A percentile compares a stretch with the other conserved stretches of the same genome.
phyloP scores from a whole-genome alignment of 345 rosid species.

The Bretschneidera sinensis region DNA sequence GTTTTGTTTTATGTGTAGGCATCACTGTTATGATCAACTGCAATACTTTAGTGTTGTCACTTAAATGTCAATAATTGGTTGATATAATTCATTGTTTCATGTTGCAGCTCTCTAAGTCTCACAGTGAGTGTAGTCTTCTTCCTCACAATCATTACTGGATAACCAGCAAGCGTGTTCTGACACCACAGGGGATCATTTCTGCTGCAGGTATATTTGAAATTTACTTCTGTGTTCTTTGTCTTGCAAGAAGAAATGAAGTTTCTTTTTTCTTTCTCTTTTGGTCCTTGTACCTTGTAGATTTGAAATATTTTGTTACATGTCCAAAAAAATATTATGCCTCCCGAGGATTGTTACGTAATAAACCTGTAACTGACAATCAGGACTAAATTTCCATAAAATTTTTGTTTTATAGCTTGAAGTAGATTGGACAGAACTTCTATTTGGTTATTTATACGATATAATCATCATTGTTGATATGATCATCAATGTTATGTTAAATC shows the following conservation, averaged over 20 bases:
- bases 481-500: neutral
- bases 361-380: too few relatives aligned
- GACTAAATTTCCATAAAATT: neutral
- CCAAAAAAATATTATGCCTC: too few relatives aligned
- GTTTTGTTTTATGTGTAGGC: constrained; percentile 5
- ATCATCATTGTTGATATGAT: neutral
- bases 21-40: neutral
- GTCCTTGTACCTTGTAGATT: neutral
- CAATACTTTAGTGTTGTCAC: too few relatives aligned
- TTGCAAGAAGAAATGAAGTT: neutral
- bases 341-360: too few relatives aligned
- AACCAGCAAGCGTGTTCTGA: constrained; percentile 65
- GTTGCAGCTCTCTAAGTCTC: constrained; percentile 37
- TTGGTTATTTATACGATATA: too few relatives aligned
- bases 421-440: neutral
- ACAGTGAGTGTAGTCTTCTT: constrained; percentile 62
- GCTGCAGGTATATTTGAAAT: constrained; percentile 59
- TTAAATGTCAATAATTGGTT: neutral
- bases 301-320: too few relatives aligned
- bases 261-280: neutral
- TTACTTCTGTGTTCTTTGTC: neutral
- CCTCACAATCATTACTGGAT: constrained; percentile 66
- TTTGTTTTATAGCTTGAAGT: neutral
- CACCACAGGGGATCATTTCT: constrained; percentile 60
- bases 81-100: constrained; percentile 3